These are phyloP conservation scores for Pythium monospermum DNA, from an alignment of 352 stramenopile genomes.

Conservation along the genomic window DNA sequence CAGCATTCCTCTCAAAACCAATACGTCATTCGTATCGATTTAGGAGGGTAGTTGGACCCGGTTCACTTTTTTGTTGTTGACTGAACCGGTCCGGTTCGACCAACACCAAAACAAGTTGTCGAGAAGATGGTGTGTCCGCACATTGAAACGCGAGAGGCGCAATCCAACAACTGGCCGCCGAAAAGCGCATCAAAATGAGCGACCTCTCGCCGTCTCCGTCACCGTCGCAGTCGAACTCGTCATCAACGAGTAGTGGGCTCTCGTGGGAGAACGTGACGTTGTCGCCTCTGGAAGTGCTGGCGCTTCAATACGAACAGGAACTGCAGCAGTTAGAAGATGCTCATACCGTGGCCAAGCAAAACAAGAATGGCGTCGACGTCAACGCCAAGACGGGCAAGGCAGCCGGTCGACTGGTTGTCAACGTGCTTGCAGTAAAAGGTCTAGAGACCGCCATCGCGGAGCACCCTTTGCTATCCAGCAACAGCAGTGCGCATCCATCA, in stretches of 20 bases:
- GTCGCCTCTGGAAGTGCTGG: constrained; percentile 63
- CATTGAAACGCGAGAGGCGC: constrained; percentile 20
- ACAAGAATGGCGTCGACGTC: constrained; percentile 78
- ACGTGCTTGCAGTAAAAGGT: constrained; percentile 42
- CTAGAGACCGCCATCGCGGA: constrained; percentile 26
- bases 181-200: constrained; percentile 29
- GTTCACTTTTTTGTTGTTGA: constrained; percentile 7
- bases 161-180: constrained; percentile 1
- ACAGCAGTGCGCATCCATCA: constrained; percentile 14
- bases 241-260: constrained; percentile 50
- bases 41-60: neutral
- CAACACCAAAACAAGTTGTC: neutral
- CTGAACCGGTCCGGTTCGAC: neutral
- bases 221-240: constrained; percentile 28
- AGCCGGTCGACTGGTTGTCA: constrained; percentile 40
- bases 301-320: constrained; percentile 66
- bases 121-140: neutral
- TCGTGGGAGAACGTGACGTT: constrained; percentile 79
- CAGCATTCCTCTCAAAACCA: neutral
- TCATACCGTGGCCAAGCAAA: constrained; percentile 37
- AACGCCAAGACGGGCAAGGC: constrained; percentile 50
- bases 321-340: constrained; percentile 48
- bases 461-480: constrained; percentile 26
- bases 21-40: neutral
- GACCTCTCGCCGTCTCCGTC: constrained; percentile 31